Conservation (phyloP, 352 stramenopile genomes). For the Pythium apleroticum region DNA sequence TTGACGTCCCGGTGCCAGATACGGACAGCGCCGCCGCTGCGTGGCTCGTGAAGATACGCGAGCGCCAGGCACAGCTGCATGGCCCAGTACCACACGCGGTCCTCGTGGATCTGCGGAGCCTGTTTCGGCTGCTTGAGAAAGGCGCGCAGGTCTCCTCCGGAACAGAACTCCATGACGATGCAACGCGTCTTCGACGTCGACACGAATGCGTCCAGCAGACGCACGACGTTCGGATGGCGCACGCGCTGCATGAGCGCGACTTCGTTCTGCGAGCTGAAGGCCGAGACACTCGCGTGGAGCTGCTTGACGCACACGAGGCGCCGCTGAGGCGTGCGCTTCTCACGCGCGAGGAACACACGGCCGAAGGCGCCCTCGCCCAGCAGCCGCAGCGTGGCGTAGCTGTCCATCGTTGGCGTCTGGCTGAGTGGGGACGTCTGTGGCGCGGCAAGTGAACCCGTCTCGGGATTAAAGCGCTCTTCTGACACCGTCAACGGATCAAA, state of each 20-base stretch:
- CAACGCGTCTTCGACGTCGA: slow-evolving; percentile 29
- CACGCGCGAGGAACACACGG: slow-evolving; percentile 87
- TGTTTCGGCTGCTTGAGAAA: slow-evolving; percentile 33
- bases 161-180: slow-evolving; percentile 94
- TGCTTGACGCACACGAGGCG: slow-evolving; percentile 88
- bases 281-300: slow-evolving; percentile 40
- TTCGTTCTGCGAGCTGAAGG: slow-evolving; percentile 38
- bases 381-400: slow-evolving; percentile 42
- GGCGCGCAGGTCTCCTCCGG: slow-evolving; percentile 60
- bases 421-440: background rate
- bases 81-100: slow-evolving; percentile 89
- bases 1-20: slow-evolving; percentile 88
- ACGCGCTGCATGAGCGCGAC: slow-evolving; percentile 79
- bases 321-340: slow-evolving; percentile 51
- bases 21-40: slow-evolving; percentile 35
- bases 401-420: slow-evolving; percentile 36
- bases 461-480: background rate
- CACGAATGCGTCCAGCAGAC: slow-evolving; percentile 71
- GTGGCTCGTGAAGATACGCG: slow-evolving; percentile 84
- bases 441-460: background rate
- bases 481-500: background rate
- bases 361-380: slow-evolving; percentile 91
- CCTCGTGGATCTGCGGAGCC: slow-evolving; percentile 41
- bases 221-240: slow-evolving; percentile 91
- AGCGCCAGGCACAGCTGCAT: slow-evolving; percentile 89